These are phyloP conservation scores for Trametes pubescens DNA, from an alignment of 1,284 basidiomycete species.

Conservation along the genomic window DNA sequence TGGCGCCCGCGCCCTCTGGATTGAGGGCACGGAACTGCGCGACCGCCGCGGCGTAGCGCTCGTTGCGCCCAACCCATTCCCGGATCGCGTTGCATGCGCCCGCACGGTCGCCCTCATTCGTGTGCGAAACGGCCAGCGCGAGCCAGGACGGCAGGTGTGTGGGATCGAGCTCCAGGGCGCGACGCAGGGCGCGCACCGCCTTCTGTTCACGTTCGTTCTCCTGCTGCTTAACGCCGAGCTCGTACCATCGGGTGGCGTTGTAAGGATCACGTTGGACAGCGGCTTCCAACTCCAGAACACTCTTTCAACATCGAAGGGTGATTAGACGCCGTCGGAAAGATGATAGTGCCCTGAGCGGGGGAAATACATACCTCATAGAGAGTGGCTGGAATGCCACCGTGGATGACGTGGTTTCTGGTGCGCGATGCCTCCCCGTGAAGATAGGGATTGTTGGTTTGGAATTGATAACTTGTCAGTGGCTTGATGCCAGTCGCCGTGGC, in stretches of 20 bases:
- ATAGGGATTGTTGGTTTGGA: slow-evolving; percentile 88
- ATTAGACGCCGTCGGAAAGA: slow-evolving; percentile 27
- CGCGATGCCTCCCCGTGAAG: slow-evolving; percentile 62
- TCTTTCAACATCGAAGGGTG: slow-evolving; percentile 54
- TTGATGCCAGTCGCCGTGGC: slow-evolving; percentile 71
- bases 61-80: slow-evolving; percentile 79
- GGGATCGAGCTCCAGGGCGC: slow-evolving; percentile 85
- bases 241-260: slow-evolving; percentile 85
- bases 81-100: slow-evolving; percentile 83
- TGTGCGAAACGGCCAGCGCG: slow-evolving; percentile 90
- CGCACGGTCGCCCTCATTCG: slow-evolving; percentile 86
- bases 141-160: slow-evolving; percentile 85
- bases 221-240: slow-evolving; percentile 96
- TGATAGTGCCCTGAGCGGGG: slow-evolving; percentile 7
- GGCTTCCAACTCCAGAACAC: slow-evolving; percentile 90
- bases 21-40: slow-evolving; percentile 48
- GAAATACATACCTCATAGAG: slow-evolving; percentile 63
- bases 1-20: slow-evolving; percentile 43
- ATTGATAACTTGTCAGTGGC: slow-evolving; percentile 71
- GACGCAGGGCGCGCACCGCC: slow-evolving; percentile 87
- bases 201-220: slow-evolving; percentile 96
- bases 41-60: slow-evolving; percentile 61
- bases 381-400: slow-evolving; percentile 50
- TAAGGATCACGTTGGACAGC: slow-evolving; percentile 82
- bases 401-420: slow-evolving; percentile 64